phyloP scores from a whole-genome alignment of 2,329 filamentous ascomycete genomes.

The Calonectria montana region DNA sequence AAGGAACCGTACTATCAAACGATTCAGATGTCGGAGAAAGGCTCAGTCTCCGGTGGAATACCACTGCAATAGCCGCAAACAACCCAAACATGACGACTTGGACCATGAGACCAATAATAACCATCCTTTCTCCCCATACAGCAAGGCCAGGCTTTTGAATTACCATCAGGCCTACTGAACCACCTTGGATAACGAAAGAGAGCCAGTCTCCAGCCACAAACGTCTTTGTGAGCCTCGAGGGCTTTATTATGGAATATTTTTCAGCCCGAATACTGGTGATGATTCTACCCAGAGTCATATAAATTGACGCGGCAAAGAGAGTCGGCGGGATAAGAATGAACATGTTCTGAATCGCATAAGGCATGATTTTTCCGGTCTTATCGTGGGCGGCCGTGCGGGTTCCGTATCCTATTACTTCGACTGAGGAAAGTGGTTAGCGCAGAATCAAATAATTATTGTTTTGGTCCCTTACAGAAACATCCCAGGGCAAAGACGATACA shows the following conservation, averaged over 20 bases:
- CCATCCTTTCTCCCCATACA: constrained; percentile 4
- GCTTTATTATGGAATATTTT: not conserved
- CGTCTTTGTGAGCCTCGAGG: constrained; percentile 4
- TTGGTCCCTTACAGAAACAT: not conserved
- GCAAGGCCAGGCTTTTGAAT: constrained; percentile 1
- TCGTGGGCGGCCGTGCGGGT: not conserved
- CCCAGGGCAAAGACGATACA: constrained; percentile 5
- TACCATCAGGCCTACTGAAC: not conserved
- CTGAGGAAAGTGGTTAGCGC: not conserved
- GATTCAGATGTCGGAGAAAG: not conserved
- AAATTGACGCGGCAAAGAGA: not conserved
- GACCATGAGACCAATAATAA: constrained; percentile 6
- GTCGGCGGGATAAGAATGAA: constrained; percentile 5
- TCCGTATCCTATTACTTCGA: not conserved
- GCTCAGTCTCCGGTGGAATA: not conserved
- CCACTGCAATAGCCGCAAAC: not conserved
- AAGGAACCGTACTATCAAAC: not conserved
- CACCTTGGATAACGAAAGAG: not conserved
- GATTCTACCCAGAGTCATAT: constrained; percentile 3
- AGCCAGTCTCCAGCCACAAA: not conserved
- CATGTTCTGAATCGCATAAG: constrained; percentile 10
- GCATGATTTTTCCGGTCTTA: constrained; percentile 5
- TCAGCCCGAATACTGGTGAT: not conserved
- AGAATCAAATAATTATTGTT: not conserved
- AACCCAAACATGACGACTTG: constrained; percentile 13